Percentiles rank a stretch among this genome's conserved stretches.
Conservation (phyloP, 768 basidiomycete species). For the Auricularia sp. region DNA sequence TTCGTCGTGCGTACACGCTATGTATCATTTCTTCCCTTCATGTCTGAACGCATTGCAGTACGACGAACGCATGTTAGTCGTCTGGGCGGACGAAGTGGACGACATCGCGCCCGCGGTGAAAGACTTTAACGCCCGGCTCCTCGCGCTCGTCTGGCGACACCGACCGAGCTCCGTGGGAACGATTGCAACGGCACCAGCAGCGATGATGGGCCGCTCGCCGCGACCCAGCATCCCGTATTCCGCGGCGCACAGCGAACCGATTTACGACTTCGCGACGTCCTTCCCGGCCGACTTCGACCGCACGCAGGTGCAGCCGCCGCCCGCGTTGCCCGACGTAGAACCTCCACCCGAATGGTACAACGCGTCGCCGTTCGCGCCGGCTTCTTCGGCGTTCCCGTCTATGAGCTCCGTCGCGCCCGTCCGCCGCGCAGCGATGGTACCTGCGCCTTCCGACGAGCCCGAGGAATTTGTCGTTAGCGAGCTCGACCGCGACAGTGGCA, state of each 20-base stretch:
- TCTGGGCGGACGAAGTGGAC: conserved; percentile 5
- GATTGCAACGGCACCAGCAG: background rate
- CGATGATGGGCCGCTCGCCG: background rate
- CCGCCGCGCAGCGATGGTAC: no score
- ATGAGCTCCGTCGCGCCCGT: no score
- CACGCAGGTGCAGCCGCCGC: background rate
- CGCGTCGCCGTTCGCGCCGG: no score
- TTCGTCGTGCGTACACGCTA: conserved; percentile 3
- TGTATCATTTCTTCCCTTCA: background rate
- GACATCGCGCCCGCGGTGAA: conserved; percentile 23
- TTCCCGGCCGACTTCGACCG: background rate
- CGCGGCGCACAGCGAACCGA: background rate
- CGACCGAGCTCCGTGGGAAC: background rate
- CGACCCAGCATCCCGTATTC: background rate
- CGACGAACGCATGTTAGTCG: conserved; percentile 6
- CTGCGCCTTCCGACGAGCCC: no score
- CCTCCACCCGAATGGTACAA: no score
- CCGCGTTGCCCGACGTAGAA: background rate
- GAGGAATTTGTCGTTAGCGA: no score
- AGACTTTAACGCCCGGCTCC: conserved; percentile 57
- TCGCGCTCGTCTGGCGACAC: conserved; percentile 27
- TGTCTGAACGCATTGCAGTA: background rate
- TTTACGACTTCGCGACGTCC: background rate
- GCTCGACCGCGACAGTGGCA: no score
- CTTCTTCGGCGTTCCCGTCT: no score